Percentiles rank a stretch among this genome's conserved stretches.
Conservation (phyloP, 78 protist species). For the Dictyostelium capitatum region DNA sequence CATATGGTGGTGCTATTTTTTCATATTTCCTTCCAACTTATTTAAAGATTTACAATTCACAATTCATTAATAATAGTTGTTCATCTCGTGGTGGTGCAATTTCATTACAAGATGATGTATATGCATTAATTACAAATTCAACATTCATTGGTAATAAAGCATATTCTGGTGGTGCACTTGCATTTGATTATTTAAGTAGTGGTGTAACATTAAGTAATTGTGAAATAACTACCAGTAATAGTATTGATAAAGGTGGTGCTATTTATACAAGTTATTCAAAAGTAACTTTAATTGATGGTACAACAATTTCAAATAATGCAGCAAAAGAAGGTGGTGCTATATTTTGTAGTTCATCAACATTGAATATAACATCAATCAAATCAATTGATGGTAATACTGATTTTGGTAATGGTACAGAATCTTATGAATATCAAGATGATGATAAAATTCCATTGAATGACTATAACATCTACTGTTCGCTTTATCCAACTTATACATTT, state of each 20-base stretch:
- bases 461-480: constrained; percentile 33
- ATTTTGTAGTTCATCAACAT: constrained; percentile 4
- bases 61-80: neutral
- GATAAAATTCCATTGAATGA: neutral
- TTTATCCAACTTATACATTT: constrained; percentile 23
- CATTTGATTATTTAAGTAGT: constrained; percentile 1
- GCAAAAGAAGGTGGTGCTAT: constrained; percentile 33
- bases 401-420: neutral
- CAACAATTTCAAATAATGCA: neutral
- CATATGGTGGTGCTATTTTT: constrained; percentile 20
- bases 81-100: constrained; percentile 1
- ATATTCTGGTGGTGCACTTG: constrained; percentile 15
- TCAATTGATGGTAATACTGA: constrained; percentile 13
- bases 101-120: neutral
- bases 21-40: neutral
- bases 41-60: neutral
- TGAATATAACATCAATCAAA: neutral
- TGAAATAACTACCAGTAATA: neutral
- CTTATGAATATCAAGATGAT: neutral
- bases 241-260: constrained; percentile 36
- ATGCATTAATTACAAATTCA: neutral
- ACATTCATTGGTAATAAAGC: constrained; percentile 11
- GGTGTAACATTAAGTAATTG: neutral
- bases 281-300: neutral
- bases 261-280: neutral